Evolutionary conservation across 1,284 basidiomycete genomes (phyloP).

Genomic region (Tremellales sp.): DNA sequence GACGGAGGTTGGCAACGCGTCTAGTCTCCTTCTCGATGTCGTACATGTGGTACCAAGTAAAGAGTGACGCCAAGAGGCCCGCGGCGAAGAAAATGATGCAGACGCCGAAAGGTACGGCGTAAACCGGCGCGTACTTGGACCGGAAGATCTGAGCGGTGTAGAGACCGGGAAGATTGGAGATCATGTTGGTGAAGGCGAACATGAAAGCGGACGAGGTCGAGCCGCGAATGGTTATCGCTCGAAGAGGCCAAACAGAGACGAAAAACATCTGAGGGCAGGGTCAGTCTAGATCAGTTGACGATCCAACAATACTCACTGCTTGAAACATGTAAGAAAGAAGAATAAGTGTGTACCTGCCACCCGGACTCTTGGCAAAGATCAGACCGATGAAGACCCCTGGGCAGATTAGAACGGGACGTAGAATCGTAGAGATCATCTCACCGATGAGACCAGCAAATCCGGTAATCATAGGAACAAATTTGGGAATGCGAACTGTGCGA

Average conservation of each 20-base stretch:
- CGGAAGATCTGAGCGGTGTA: slow-evolving; percentile 12
- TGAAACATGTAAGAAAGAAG: slow-evolving; percentile 4
- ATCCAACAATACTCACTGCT: background rate
- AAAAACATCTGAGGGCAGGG: too few species aligned
- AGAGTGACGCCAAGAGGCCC: slow-evolving; percentile 3
- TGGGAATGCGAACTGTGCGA: slow-evolving; percentile 2
- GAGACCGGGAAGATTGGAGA: slow-evolving; percentile 11
- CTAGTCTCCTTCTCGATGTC: slow-evolving; percentile 15
- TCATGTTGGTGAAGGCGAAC: slow-evolving; percentile 7
- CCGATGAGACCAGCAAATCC: slow-evolving; percentile 1
- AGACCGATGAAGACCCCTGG: slow-evolving; percentile 16
- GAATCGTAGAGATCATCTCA: slow-evolving; percentile 7
- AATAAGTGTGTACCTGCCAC: slow-evolving; percentile 21
- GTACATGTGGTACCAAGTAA: slow-evolving; percentile 13
- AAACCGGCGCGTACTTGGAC: slow-evolving; percentile 14
- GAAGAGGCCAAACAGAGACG: too few species aligned
- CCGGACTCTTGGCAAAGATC: slow-evolving; percentile 10
- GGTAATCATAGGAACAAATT: slow-evolving; percentile 1
- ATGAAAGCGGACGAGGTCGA: background rate
- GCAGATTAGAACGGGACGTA: slow-evolving; percentile 10
- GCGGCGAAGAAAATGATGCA: slow-evolving; percentile 12
- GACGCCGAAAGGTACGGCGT: slow-evolving; percentile 13
- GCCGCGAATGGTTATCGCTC: slow-evolving; percentile 11
- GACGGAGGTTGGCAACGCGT: slow-evolving; percentile 5
- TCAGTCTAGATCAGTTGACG: too few species aligned